Percentiles rank a stretch among this genome's conserved stretches.
Evolutionary conservation across 2,329 filamentous ascomycete genomes (phyloP).

Genomic region (Fusarium sp.): DNA sequence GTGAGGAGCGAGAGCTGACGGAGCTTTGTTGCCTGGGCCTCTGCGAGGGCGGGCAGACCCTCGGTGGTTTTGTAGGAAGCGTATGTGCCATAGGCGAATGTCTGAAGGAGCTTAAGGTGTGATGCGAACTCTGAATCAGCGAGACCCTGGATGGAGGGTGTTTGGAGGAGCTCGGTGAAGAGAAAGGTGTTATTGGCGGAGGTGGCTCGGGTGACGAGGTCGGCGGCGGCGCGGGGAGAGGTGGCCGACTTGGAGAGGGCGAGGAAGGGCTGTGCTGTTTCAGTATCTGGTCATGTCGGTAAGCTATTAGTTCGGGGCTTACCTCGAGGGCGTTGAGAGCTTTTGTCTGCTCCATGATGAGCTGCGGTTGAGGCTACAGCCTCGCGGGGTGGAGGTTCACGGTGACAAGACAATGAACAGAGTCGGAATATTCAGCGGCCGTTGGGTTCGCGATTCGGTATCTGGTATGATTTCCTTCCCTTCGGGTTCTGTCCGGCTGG

Average conservation of each 20-base stretch:
- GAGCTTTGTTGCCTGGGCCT: slow-evolving; percentile 84
- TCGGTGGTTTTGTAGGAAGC: slow-evolving; percentile 70
- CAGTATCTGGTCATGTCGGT: background rate
- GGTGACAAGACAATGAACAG: slow-evolving; percentile 10
- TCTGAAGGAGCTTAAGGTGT: slow-evolving; percentile 80
- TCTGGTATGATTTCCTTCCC: background rate
- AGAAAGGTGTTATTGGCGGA: slow-evolving; percentile 91
- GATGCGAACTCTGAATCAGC: slow-evolving; percentile 69
- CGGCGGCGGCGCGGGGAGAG: slow-evolving; percentile 84
- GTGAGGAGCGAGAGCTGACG: slow-evolving; percentile 90
- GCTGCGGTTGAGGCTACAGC: slow-evolving; percentile 39
- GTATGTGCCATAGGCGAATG: slow-evolving; percentile 95
- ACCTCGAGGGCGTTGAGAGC: slow-evolving; percentile 75
- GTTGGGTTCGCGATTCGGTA: background rate
- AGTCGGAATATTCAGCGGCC: slow-evolving; percentile 5
- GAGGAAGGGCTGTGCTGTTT: slow-evolving; percentile 81
- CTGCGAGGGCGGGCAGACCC: slow-evolving; percentile 76
- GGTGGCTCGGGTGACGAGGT: slow-evolving; percentile 88
- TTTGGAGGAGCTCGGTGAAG: slow-evolving; percentile 92
- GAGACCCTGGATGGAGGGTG: slow-evolving; percentile 82
- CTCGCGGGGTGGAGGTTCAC: slow-evolving; percentile 27
- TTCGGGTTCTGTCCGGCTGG: background rate
- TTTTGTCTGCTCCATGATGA: slow-evolving; percentile 78
- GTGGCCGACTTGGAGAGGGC: slow-evolving; percentile 88
- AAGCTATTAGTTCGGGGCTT: background rate